phyloP scores from a whole-genome alignment of 2,329 filamentous ascomycete species.

The Pseudogymnoascus sp. region DNA sequence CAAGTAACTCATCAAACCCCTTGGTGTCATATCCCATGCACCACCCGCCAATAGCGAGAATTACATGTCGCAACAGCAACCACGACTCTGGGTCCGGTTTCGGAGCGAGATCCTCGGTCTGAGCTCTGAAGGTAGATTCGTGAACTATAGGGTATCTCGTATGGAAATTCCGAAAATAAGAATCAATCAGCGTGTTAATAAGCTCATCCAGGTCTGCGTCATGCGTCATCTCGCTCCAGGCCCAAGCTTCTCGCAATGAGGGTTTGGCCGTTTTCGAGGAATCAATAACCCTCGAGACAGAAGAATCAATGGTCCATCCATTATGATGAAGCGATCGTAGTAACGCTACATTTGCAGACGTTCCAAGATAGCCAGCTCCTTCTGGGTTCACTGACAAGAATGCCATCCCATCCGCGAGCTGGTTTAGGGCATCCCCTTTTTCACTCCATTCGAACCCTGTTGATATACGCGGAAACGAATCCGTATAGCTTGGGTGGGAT shows the following conservation, averaged over 20 bases:
- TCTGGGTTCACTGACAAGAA: conserved; percentile 31
- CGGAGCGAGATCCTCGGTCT: conserved; percentile 30
- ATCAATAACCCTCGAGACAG: conserved; percentile 19
- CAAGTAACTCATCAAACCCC: conserved; percentile 27
- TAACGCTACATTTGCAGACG: conserved; percentile 29
- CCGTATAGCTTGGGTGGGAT: neutral
- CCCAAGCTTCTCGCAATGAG: conserved; percentile 15
- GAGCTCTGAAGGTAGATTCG: conserved; percentile 37
- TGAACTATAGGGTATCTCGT: conserved; percentile 40
- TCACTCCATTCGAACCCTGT: conserved; percentile 32
- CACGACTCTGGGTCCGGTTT: conserved; percentile 28
- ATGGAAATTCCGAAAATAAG: conserved; percentile 41
- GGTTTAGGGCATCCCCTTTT: conserved; percentile 22
- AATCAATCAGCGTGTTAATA: conserved; percentile 24
- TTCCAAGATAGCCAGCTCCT: conserved; percentile 31
- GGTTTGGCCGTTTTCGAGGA: conserved; percentile 21
- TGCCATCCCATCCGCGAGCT: conserved; percentile 32
- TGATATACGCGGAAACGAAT: conserved; percentile 25
- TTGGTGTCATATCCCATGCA: conserved; percentile 24
- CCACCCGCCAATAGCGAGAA: conserved; percentile 33
- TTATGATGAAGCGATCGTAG: conserved; percentile 24
- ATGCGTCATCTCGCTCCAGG: conserved; percentile 1
- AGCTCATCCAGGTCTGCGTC: conserved; percentile 1
- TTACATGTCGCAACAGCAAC: conserved; percentile 31
- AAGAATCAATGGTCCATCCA: conserved; percentile 20